phyloP scores from a whole-genome alignment of 306 rosid species.

The Urtica urens region DNA sequence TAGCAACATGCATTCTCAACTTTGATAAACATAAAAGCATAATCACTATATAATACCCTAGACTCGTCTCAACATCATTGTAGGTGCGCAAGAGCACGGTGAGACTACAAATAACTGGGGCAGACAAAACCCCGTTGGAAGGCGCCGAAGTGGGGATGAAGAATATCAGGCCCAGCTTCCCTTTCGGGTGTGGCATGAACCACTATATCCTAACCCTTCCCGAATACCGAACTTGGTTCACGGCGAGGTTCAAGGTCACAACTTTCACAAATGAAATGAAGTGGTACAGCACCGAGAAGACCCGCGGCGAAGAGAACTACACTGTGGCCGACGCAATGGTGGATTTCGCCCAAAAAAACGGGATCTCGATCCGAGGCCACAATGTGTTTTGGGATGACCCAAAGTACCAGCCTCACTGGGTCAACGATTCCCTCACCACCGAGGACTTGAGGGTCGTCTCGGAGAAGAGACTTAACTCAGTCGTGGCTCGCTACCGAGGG shows the following conservation, averaged over 20 bases:
- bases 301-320: constrained; percentile 48
- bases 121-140: constrained; percentile 26
- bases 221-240: constrained; percentile 49
- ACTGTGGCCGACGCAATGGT: constrained; percentile 58
- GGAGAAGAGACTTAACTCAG: constrained; percentile 37
- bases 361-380: constrained; percentile 54
- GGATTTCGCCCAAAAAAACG: constrained; percentile 29
- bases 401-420: constrained; percentile 42
- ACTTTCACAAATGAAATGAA: constrained; percentile 73
- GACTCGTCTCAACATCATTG: constrained; percentile 11
- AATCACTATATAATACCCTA: no score
- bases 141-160: constrained; percentile 26
- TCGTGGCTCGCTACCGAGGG: constrained; percentile 52
- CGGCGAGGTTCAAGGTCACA: constrained; percentile 42
- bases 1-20: no score
- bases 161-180: constrained; percentile 29
- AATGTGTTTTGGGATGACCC: constrained; percentile 56
- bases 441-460: constrained; percentile 29
- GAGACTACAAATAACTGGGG: constrained; percentile 30
- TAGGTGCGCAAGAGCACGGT: constrained; percentile 51
- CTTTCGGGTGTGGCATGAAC: constrained; percentile 60
- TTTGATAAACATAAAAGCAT: not conserved
- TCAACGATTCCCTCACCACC: constrained; percentile 29
- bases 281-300: constrained; percentile 63
- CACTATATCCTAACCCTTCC: constrained; percentile 36